Evolutionary conservation across 2,329 filamentous ascomycete species (phyloP).

Genomic region (Atkinsonella hypoxylon): DNA sequence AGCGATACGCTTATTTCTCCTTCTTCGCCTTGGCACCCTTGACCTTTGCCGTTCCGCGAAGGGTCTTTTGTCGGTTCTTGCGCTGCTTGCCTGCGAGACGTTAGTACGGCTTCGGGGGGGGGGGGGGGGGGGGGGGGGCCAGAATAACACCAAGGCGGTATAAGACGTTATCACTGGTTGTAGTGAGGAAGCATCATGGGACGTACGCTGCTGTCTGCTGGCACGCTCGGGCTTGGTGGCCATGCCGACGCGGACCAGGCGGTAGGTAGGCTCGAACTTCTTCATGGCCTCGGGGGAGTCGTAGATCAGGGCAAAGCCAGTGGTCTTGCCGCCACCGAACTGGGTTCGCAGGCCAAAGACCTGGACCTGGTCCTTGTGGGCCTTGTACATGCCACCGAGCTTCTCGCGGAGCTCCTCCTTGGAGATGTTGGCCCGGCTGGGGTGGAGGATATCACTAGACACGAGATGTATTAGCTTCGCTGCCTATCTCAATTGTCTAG

Average conservation of each 20-base stretch:
- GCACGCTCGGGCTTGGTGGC: conserved; percentile 94
- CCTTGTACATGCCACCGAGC: conserved; percentile 94
- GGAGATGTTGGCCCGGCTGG: conserved; percentile 94
- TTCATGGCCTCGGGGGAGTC: conserved; percentile 97
- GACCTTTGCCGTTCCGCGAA: conserved; percentile 94
- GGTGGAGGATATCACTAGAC: conserved; percentile 94
- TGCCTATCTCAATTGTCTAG: background rate
- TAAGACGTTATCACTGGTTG: no score
- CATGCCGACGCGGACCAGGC: conserved; percentile 84
- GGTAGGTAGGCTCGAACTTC: conserved; percentile 99
- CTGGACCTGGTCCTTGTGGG: conserved; percentile 91
- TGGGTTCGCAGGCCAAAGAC: conserved; percentile 98
- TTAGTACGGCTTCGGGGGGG: no score
- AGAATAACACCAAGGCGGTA: no score
- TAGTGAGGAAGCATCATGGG: no score
- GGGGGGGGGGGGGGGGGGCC: no score
- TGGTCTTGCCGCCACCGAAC: conserved; percentile 99
- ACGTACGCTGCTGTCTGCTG: conserved; percentile 97
- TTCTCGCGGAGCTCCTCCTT: conserved; percentile 97
- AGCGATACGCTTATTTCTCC: conserved; percentile 58
- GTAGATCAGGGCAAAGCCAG: conserved; percentile 97
- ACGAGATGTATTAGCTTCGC: conserved; percentile 7
- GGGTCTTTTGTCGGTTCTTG: conserved; percentile 99
- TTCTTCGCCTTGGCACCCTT: conserved; percentile 94
- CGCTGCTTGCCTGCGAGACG: conserved; percentile 80